These are phyloP conservation scores for Capillidium heterosporum DNA, from an alignment of 371 early-diverging fungal genomes.

Conservation along the genomic window DNA sequence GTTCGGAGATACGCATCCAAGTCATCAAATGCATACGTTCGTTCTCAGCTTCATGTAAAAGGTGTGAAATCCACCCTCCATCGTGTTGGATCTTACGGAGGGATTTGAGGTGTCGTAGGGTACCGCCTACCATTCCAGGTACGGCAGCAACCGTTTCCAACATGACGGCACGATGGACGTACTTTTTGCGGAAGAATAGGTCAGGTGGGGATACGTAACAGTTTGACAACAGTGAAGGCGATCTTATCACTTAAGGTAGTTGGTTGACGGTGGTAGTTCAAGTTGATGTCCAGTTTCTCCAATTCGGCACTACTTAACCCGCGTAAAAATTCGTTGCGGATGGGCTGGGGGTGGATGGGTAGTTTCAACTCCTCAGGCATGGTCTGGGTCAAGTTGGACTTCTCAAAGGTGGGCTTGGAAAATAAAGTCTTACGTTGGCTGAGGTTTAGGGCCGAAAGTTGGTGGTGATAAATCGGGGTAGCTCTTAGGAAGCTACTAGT, in stretches of 20 bases:
- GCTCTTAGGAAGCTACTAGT: too few relatives aligned
- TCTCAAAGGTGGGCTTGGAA: background rate
- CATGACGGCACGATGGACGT: slow-evolving; percentile 69
- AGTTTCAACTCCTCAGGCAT: background rate
- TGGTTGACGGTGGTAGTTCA: slow-evolving; percentile 40
- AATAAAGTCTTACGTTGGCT: too few relatives aligned
- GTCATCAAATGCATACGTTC: slow-evolving; percentile 74
- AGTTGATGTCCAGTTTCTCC: slow-evolving; percentile 39
- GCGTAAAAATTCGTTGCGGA: slow-evolving; percentile 42
- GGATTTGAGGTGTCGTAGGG: slow-evolving; percentile 67
- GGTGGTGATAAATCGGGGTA: too few relatives aligned
- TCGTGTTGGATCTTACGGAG: slow-evolving; percentile 68
- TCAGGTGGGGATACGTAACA: slow-evolving; percentile 52
- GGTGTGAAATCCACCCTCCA: slow-evolving; percentile 69
- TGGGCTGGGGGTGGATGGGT: slow-evolving; percentile 30
- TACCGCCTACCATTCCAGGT: slow-evolving; percentile 84
- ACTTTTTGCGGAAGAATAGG: slow-evolving; percentile 54
- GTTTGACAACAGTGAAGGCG: slow-evolving; percentile 46
- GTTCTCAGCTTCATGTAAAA: slow-evolving; percentile 84
- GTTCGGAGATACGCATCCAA: slow-evolving; percentile 63
- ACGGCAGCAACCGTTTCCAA: slow-evolving; percentile 19
- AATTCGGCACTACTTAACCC: slow-evolving; percentile 31
- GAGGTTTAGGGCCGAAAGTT: too few relatives aligned
- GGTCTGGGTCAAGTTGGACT: background rate
- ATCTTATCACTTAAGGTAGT: slow-evolving; percentile 32